These are phyloP conservation scores for Sugiyamaella valdiviana DNA, from an alignment of 805 yeast genomes.

Conservation along the genomic window DNA sequence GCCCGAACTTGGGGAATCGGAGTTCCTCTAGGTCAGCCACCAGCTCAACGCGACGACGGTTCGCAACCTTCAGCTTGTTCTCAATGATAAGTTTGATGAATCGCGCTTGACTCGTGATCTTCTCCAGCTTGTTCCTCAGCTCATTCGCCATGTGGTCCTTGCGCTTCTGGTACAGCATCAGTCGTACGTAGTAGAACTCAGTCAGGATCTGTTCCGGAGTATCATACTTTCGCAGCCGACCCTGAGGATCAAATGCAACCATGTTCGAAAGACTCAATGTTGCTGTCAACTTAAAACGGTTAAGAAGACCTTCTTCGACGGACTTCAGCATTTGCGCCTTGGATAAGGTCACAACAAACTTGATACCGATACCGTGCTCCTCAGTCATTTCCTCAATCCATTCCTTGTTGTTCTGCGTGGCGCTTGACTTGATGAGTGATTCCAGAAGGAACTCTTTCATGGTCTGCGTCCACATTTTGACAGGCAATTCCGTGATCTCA, in stretches of 20 bases:
- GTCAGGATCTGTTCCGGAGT: constrained; percentile 67
- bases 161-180: constrained; percentile 85
- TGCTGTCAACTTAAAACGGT: constrained; percentile 71
- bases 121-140: constrained; percentile 68
- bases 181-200: constrained; percentile 79
- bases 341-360: constrained; percentile 68
- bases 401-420: constrained; percentile 38
- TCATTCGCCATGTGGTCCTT: constrained; percentile 71
- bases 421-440: constrained; percentile 34
- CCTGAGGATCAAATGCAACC: constrained; percentile 92
- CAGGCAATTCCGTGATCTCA: constrained; percentile 89
- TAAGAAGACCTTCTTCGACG: constrained; percentile 66
- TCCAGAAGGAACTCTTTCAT: constrained; percentile 77
- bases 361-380: constrained; percentile 78
- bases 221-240: constrained; percentile 78
- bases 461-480: constrained; percentile 85
- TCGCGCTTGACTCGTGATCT: constrained; percentile 74
- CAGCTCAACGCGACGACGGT: constrained; percentile 61
- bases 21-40: constrained; percentile 54
- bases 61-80: constrained; percentile 59
- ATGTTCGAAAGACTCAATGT: constrained; percentile 71
- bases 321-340: constrained; percentile 82
- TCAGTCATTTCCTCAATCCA: constrained; percentile 96
- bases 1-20: constrained; percentile 68
- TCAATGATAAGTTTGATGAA: constrained; percentile 89